Conservation (phyloP, 169 alveolate genomes). For the Perkinsus marinus region DNA sequence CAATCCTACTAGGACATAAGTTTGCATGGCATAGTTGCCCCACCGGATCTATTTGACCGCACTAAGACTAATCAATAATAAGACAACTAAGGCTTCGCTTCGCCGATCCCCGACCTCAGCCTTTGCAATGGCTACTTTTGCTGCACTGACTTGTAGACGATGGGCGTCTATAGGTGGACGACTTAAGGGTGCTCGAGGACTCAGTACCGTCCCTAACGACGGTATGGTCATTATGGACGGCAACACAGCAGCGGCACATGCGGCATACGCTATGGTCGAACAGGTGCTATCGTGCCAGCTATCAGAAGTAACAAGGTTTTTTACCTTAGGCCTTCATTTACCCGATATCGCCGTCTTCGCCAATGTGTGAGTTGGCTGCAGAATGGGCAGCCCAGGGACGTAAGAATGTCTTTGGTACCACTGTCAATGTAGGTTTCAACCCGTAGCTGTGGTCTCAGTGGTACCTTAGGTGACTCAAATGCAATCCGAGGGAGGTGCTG, state of each 20-base stretch:
- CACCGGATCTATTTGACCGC: too few species aligned
- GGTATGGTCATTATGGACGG: conserved; percentile 6
- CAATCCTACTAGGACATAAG: too few species aligned
- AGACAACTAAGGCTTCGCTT: too few species aligned
- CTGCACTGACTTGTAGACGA: not conserved
- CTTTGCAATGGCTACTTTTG: too few species aligned
- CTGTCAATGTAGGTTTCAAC: conserved; percentile 17
- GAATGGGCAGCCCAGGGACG: conserved; percentile 38
- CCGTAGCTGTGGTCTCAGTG: not conserved
- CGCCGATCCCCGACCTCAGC: too few species aligned
- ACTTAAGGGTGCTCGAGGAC: not conserved
- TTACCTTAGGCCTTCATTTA: conserved; percentile 35
- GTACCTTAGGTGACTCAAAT: conserved; percentile 25
- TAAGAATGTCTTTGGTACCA: conserved; percentile 34
- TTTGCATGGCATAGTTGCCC: too few species aligned
- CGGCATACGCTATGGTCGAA: conserved; percentile 29
- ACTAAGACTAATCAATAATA: too few species aligned
- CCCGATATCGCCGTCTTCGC: conserved; percentile 43
- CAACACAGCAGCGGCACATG: conserved; percentile 41
- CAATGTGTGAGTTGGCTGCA: conserved; percentile 41
- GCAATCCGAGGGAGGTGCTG: conserved; percentile 48
- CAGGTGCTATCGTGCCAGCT: not conserved
- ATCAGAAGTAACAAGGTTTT: not conserved
- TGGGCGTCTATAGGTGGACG: not conserved
- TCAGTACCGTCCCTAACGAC: not conserved